phyloP scores from a whole-genome alignment of 176 grass and related monocot genomes.

The Aechmea fasciata region DNA sequence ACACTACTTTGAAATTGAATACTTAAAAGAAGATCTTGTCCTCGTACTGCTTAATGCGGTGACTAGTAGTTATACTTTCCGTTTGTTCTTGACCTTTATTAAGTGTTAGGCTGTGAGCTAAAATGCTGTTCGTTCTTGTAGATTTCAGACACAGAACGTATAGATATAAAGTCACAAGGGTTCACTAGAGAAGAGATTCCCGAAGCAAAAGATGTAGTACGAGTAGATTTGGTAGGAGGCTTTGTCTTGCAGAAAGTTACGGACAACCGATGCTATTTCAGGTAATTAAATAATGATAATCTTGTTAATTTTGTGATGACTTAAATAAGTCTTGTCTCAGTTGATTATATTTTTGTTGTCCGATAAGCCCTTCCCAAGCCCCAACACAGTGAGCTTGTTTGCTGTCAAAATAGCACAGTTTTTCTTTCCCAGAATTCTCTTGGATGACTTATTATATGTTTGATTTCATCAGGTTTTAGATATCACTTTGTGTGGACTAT shows the following conservation, averaged over 20 bases:
- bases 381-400: background rate
- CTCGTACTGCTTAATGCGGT: conserved; percentile 90
- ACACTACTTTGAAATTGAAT: conserved; percentile 89
- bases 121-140: conserved; percentile 22
- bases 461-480: background rate
- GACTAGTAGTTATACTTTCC: conserved; percentile 13
- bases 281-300: conserved; percentile 27
- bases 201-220: conserved; percentile 59
- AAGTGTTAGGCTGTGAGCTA: conserved; percentile 12
- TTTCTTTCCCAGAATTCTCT: background rate
- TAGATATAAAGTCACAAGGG: conserved; percentile 56
- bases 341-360: background rate
- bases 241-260: conserved; percentile 82
- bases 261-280: conserved; percentile 64
- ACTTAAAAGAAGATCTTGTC: conserved; percentile 82
- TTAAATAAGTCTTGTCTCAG: background rate
- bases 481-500: background rate
- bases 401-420: background rate
- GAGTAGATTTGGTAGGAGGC: conserved; percentile 83
- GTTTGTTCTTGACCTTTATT: conserved; percentile 6
- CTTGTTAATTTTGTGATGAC: background rate
- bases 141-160: conserved; percentile 57
- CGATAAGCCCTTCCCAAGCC: background rate
- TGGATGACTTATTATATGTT: background rate
- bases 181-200: conserved; percentile 64